Percentiles rank a stretch among this genome's conserved stretches.
Conservation (phyloP, 805 yeast species). For the Candida jianshihensis region DNA sequence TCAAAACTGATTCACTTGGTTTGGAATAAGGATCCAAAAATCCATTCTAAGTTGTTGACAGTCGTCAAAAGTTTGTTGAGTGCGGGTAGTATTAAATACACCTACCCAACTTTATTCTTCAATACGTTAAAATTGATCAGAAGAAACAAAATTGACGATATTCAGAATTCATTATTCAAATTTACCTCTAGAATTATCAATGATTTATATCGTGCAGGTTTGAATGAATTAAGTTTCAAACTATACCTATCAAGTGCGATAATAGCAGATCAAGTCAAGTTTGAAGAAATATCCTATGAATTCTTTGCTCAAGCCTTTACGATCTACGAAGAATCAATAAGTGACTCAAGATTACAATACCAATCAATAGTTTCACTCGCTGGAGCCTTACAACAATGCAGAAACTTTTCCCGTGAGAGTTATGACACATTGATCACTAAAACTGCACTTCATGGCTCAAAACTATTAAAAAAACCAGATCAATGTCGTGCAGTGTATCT, state of each 20-base stretch:
- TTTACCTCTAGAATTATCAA: slow-evolving; percentile 62
- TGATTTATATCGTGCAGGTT: slow-evolving; percentile 46
- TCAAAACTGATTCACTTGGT: slow-evolving; percentile 67
- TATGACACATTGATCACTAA: slow-evolving; percentile 80
- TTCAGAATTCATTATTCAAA: slow-evolving; percentile 46
- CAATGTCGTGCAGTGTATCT: slow-evolving; percentile 87
- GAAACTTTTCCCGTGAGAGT: slow-evolving; percentile 52
- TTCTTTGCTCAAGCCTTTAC: slow-evolving; percentile 83
- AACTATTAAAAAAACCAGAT: slow-evolving; percentile 83
- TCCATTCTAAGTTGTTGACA: slow-evolving; percentile 38
- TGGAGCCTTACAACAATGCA: slow-evolving; percentile 43
- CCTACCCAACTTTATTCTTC: slow-evolving; percentile 72
- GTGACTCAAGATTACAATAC: slow-evolving; percentile 47
- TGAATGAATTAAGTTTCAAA: slow-evolving; percentile 31
- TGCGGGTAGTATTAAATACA: slow-evolving; percentile 54
- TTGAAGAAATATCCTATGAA: slow-evolving; percentile 76
- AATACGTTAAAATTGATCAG: slow-evolving; percentile 55
- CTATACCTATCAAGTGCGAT: slow-evolving; percentile 61
- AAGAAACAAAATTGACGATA: slow-evolving; percentile 25
- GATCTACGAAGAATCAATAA: slow-evolving; percentile 62
- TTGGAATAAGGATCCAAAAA: slow-evolving; percentile 38
- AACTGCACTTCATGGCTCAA: slow-evolving; percentile 81
- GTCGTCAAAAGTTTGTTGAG: slow-evolving; percentile 41
- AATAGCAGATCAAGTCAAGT: slow-evolving; percentile 69
- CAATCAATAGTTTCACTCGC: slow-evolving; percentile 45